These are phyloP conservation scores for Besnoitia besnoiti DNA, from an alignment of 169 alveolate species.

Conservation along the genomic window DNA sequence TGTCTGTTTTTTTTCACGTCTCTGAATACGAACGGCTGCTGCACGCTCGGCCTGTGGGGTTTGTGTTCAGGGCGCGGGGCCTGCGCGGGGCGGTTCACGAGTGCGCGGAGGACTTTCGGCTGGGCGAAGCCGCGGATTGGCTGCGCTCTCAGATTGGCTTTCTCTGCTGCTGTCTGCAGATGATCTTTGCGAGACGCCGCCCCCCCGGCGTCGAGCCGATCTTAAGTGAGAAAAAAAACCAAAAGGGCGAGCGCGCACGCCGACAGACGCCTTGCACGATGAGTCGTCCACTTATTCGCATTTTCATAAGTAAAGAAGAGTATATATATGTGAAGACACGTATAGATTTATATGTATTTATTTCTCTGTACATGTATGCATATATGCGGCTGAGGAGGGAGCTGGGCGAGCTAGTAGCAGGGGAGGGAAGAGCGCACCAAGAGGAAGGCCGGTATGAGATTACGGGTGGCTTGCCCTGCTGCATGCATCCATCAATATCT, in stretches of 20 bases:
- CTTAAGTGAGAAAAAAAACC: neutral
- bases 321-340: neutral
- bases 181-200: neutral
- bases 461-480: no score
- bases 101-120: neutral
- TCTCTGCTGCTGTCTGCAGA: constrained; percentile 2
- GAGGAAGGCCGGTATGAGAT: no score
- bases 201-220: neutral
- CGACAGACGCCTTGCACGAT: no score
- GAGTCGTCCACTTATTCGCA: neutral
- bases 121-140: neutral
- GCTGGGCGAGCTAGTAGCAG: no score
- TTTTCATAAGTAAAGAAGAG: neutral
- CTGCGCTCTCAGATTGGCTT: neutral
- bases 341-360: neutral
- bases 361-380: neutral
- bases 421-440: no score
- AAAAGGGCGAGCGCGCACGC: no score
- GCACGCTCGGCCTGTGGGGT: no score
- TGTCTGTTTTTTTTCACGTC: no score
- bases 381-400: no score
- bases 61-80: neutral
- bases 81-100: neutral
- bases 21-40: no score
- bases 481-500: no score